Evolutionary conservation across 2,329 filamentous ascomycete species (phyloP), one percentile per base, ranked within the genome.

Genomic region (Fusarium subtropicale): DNA sequence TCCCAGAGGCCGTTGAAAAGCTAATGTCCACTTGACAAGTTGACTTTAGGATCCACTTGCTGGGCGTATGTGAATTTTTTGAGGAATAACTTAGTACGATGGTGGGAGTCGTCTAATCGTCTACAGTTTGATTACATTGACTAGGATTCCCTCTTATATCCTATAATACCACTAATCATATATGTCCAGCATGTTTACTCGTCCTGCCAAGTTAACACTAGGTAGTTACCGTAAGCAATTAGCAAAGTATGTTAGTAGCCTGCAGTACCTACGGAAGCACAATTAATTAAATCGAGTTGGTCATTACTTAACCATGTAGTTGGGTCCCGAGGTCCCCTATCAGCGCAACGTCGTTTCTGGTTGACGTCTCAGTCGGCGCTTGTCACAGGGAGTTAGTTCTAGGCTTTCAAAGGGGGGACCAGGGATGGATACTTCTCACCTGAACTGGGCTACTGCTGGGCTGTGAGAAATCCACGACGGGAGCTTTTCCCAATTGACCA

Each of bases 361-460:
- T 66, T 45, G 24, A 66, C 48, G 66, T 69, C 66, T 69, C 66
- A 69, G 38, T 52, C 52, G 52, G 61, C 61, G 66, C 56, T 60
- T 64, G 65, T 57, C 41, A 55, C 66, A 52, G 52, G 52, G 41
- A 63, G 61, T 39, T 39, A 22, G 36, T 51, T 51, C 48, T 39
- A 66, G 62, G 56, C 44, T 65, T 24, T 42, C 24, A 57, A 68
- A 66, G 66, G 66, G 66, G 66, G 60, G 61, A 45, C 60, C 60
- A 50, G 60, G 60, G 59, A 20, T 41, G 60, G 59, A 20, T 41
- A 15, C 16, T 26, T 63, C n/a, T 30, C n/a, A 28, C 48, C 38
- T 52, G 24, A 26, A 52, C 28, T 41, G 24, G 47, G 22, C 46
- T 33, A 20, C 45, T 48, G 51, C 56, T 60, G 52, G 42, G 46